Evolutionary conservation across 306 rosid genomes (phyloP).

Genomic region (Trifolium pratense): DNA sequence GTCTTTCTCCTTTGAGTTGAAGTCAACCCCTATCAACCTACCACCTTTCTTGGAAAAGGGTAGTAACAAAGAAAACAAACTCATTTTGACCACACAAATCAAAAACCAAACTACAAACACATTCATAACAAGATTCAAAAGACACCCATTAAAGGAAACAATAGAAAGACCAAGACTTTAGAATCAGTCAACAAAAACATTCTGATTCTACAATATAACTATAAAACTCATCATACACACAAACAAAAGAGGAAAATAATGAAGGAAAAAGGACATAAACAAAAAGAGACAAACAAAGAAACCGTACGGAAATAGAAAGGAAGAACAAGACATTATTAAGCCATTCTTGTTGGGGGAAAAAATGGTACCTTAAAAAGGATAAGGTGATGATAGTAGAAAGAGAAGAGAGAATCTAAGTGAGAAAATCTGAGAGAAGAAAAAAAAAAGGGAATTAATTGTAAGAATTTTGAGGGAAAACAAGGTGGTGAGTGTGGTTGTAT

Average conservation of each 20-base stretch:
- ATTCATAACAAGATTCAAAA: slow-evolving; percentile 40
- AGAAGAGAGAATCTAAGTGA: slow-evolving; percentile 42
- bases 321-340: slow-evolving; percentile 16
- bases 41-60: slow-evolving; percentile 69
- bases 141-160: slow-evolving; percentile 45
- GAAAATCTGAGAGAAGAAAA: slow-evolving; percentile 36
- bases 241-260: slow-evolving; percentile 14
- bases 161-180: slow-evolving; percentile 32
- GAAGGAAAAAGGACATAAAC: slow-evolving; percentile 35
- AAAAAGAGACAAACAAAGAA: slow-evolving; percentile 13
- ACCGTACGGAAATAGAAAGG: slow-evolving; percentile 33
- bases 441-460: slow-evolving; percentile 32
- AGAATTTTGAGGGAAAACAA: slow-evolving; percentile 54
- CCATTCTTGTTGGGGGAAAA: slow-evolving; percentile 35
- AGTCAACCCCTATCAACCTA: slow-evolving; percentile 87
- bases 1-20: slow-evolving; percentile 49
- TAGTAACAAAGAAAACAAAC: slow-evolving; percentile 23
- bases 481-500: slow-evolving; percentile 58
- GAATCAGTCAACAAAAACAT: slow-evolving; percentile 63
- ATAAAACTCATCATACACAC: slow-evolving; percentile 47
- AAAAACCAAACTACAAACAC: slow-evolving; percentile 38
- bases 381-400: slow-evolving; percentile 40
- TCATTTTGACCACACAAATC: slow-evolving; percentile 51
- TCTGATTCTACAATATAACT: slow-evolving; percentile 43
- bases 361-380: slow-evolving; percentile 52